phyloP scores from a whole-genome alignment of 192 early-diverging fungal species.

The Funneliformis geosporum region DNA sequence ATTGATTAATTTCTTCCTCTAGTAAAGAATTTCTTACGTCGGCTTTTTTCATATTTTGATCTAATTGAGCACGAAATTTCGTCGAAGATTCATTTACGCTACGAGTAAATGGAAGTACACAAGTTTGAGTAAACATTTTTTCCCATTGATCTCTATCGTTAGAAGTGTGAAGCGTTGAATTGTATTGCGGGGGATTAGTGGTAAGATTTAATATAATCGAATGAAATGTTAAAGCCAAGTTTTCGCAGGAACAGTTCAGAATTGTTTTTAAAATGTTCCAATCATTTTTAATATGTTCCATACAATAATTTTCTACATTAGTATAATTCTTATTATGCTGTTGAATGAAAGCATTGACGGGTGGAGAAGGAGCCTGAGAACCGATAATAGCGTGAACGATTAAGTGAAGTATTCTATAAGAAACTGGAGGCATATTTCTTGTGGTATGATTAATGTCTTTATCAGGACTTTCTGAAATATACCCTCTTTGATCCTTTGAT shows the following conservation, averaged over 20 bases:
- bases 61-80: constrained; percentile 11
- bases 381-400: constrained; percentile 22
- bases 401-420: constrained; percentile 24
- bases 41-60: background rate
- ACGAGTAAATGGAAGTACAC: background rate
- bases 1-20: constrained; percentile 9
- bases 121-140: background rate
- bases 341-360: background rate
- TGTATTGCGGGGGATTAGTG: background rate
- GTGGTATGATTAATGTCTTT: background rate
- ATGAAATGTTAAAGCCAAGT: constrained; percentile 12
- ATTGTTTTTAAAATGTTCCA: constrained; percentile 25
- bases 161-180: background rate
- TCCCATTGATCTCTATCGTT: no score
- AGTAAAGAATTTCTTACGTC: background rate
- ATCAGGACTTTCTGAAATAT: background rate
- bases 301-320: background rate
- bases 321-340: background rate
- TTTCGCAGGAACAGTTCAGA: constrained; percentile 25
- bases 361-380: background rate
- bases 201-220: background rate
- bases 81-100: background rate
- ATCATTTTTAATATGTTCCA: constrained; percentile 30
- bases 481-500: background rate
- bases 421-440: background rate